Conservation (phyloP, 208 protist species). For the Acanthamoeba triangularis region DNA sequence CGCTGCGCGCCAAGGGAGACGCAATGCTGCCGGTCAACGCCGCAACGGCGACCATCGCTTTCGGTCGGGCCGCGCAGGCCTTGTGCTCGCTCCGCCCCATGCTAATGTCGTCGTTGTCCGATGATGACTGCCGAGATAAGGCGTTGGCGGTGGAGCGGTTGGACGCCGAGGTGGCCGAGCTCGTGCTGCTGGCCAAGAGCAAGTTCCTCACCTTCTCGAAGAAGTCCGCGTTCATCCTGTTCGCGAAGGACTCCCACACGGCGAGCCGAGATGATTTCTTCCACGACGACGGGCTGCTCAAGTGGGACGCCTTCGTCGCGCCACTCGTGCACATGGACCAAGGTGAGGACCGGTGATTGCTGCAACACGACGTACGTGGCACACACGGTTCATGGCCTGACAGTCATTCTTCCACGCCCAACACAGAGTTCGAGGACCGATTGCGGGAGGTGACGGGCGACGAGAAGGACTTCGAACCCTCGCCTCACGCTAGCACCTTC, state of each 20-base stretch:
- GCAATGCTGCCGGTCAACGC: slow-evolving; percentile 50
- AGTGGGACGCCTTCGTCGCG: slow-evolving; percentile 4
- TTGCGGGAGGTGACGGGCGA: not conserved
- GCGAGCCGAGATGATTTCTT: not conserved
- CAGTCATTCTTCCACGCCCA: no score
- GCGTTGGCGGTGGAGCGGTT: not conserved
- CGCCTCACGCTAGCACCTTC: not conserved
- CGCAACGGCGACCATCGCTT: slow-evolving; percentile 34
- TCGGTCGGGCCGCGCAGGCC: slow-evolving; percentile 23
- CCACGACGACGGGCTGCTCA: not conserved
- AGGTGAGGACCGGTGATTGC: not conserved
- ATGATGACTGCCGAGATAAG: not conserved
- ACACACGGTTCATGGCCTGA: not conserved
- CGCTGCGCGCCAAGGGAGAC: not conserved
- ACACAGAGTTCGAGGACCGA: slow-evolving; percentile 4
- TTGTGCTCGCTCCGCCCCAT: not conserved
- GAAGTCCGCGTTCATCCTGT: slow-evolving; percentile 36
- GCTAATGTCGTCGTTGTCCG: not conserved
- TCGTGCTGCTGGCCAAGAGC: not conserved
- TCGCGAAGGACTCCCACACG: not conserved
- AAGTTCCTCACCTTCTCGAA: slow-evolving; percentile 56
- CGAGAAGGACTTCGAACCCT: slow-evolving; percentile 42
- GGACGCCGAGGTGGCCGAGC: slow-evolving; percentile 1
- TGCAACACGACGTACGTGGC: no score
- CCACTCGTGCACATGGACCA: not conserved